Conservation (phyloP, 805 yeast genomes). For the Starmerella riodocensis region DNA sequence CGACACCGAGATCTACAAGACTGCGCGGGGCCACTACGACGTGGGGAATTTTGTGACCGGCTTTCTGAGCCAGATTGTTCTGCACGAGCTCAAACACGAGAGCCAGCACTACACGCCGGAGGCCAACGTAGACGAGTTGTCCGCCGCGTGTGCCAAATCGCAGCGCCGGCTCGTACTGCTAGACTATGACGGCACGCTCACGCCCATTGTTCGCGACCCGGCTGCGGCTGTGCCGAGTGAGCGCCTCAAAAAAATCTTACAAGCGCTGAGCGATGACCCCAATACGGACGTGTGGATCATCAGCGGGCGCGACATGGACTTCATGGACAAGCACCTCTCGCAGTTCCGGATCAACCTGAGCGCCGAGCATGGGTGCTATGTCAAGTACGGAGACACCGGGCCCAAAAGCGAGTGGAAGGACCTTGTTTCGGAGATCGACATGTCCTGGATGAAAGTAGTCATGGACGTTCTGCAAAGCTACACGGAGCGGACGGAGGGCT, state of each 20-base stretch:
- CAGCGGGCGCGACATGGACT: slow-evolving; percentile 86
- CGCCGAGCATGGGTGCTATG: slow-evolving; percentile 96
- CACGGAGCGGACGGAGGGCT: slow-evolving; percentile 84
- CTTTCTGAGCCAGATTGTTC: slow-evolving; percentile 37
- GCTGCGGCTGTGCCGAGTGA: slow-evolving; percentile 95
- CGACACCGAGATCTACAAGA: slow-evolving; percentile 35
- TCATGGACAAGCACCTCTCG: slow-evolving; percentile 82
- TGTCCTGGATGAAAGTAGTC: slow-evolving; percentile 89
- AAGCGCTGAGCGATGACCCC: slow-evolving; percentile 56
- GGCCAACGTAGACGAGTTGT: slow-evolving; percentile 54
- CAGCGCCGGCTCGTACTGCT: slow-evolving; percentile 66
- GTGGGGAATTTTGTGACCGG: slow-evolving; percentile 68
- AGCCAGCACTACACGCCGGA: slow-evolving; percentile 62
- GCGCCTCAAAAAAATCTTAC: slow-evolving; percentile 46
- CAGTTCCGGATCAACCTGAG: slow-evolving; percentile 60
- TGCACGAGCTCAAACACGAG: slow-evolving; percentile 28
- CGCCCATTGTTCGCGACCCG: slow-evolving; percentile 93
- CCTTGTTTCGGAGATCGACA: slow-evolving; percentile 66
- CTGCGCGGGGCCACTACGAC: slow-evolving; percentile 50
- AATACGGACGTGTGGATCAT: slow-evolving; percentile 86
- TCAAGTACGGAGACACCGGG: slow-evolving; percentile 50
- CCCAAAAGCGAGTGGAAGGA: slow-evolving; percentile 55
- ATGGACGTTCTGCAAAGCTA: slow-evolving; percentile 56
- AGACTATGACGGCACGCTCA: slow-evolving; percentile 94
- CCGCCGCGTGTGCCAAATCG: slow-evolving; percentile 47